A percentile compares a stretch with the other conserved stretches of the same genome.
Evolutionary conservation across 2,329 filamentous ascomycete species (phyloP).

Genomic region (Acephala macrosclerotiorum): DNA sequence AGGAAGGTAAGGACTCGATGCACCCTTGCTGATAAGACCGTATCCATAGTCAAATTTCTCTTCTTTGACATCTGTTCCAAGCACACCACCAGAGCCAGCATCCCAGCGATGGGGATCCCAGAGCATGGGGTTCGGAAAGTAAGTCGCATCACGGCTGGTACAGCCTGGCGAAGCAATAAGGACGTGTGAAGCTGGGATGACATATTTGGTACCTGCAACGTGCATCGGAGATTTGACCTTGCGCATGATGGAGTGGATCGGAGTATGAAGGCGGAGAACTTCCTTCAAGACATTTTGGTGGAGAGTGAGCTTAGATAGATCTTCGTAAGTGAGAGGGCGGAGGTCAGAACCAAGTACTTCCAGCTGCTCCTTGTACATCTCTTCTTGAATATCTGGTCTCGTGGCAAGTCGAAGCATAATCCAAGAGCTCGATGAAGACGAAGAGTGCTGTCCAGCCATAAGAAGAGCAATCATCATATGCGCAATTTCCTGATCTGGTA

Average conservation of each 20-base stretch:
- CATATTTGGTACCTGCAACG: slow-evolving; percentile 81
- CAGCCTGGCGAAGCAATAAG: slow-evolving; percentile 88
- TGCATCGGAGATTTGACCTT: slow-evolving; percentile 89
- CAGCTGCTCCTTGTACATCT: slow-evolving; percentile 84
- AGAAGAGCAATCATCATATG: slow-evolving; percentile 95
- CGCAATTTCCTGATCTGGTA: slow-evolving; percentile 86
- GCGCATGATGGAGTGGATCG: slow-evolving; percentile 94
- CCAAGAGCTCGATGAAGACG: slow-evolving; percentile 84
- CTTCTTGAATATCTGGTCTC: slow-evolving; percentile 78
- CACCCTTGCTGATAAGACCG: slow-evolving; percentile 90
- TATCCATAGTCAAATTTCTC: slow-evolving; percentile 94
- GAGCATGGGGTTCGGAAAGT: slow-evolving; percentile 81
- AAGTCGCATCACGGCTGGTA: slow-evolving; percentile 72
- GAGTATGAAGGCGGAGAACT: slow-evolving; percentile 87
- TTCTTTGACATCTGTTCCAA: slow-evolving; percentile 61
- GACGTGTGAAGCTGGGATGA: slow-evolving; percentile 80
- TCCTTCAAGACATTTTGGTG: slow-evolving; percentile 90
- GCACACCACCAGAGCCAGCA: slow-evolving; percentile 63
- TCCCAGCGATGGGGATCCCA: slow-evolving; percentile 97
- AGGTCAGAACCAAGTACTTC: slow-evolving; percentile 76
- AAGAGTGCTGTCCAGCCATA: slow-evolving; percentile 92
- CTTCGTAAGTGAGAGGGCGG: slow-evolving; percentile 78
- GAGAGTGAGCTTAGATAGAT: slow-evolving; percentile 79
- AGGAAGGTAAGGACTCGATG: slow-evolving; percentile 87
- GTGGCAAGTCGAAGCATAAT: slow-evolving; percentile 83